Percentiles rank a stretch among this genome's conserved stretches.
phyloP scores from a whole-genome alignment of 2,329 filamentous ascomycete species.

The Iodosphaeria phyllophila region DNA sequence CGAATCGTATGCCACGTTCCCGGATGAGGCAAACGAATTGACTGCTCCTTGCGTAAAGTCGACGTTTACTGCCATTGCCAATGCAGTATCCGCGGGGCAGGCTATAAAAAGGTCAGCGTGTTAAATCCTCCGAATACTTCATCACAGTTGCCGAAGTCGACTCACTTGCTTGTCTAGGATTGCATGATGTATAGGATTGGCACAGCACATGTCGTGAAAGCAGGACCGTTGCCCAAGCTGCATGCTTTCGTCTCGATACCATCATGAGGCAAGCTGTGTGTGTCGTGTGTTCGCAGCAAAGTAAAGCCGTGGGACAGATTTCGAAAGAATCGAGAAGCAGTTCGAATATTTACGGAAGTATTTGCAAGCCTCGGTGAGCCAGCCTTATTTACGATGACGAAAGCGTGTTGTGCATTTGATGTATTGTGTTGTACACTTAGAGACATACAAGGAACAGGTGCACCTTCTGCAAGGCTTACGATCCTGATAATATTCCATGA shows the following conservation, averaged over 20 bases:
- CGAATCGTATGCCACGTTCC: constrained; percentile 50
- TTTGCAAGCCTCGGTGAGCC: no score
- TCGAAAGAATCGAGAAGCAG: no score
- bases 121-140: neutral
- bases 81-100: constrained; percentile 61
- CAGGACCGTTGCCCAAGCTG: constrained; percentile 7
- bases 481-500: no score
- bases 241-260: constrained; percentile 6
- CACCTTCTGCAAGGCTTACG: no score
- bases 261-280: no score
- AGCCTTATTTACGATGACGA: no score
- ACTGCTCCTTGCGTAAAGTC: constrained; percentile 69
- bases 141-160: neutral
- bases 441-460: no score
- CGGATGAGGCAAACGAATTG: constrained; percentile 54
- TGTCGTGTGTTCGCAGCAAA: no score
- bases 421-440: no score
- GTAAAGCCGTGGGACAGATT: no score
- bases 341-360: no score
- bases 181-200: constrained; percentile 14
- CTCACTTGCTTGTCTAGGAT: constrained; percentile 12
- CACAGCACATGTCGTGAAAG: constrained; percentile 8
- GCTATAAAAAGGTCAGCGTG: constrained; percentile 18
- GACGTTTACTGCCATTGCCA: constrained; percentile 66
- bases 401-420: no score